phyloP scores from a whole-genome alignment of 495 filamentous ascomycete species.

The Chaetomium tenue region DNA sequence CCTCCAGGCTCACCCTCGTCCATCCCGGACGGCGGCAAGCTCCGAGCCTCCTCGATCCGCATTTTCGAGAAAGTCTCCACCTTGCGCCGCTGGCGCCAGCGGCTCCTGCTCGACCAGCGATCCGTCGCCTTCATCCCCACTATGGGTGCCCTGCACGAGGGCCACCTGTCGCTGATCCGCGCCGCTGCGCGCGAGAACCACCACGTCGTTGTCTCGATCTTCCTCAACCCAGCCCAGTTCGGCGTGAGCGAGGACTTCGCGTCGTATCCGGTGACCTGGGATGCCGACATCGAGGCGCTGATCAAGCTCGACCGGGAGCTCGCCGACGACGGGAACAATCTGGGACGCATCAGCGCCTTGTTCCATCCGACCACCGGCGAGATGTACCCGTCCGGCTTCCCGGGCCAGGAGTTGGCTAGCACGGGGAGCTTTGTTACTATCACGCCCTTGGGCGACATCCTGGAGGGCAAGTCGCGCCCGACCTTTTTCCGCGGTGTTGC shows the following conservation, averaged over 20 bases:
- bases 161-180: slow-evolving; percentile 84
- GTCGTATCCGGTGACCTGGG: slow-evolving; percentile 90
- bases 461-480: slow-evolving; percentile 84
- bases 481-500: slow-evolving; percentile 97
- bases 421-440: slow-evolving; percentile 92
- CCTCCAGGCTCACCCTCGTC: neutral
- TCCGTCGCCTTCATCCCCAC: slow-evolving; percentile 89
- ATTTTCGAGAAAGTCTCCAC: slow-evolving; percentile 70
- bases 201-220: slow-evolving; percentile 83
- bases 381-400: slow-evolving; percentile 85
- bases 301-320: slow-evolving; percentile 69
- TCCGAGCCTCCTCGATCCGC: slow-evolving; percentile 60
- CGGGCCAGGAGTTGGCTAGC: slow-evolving; percentile 72
- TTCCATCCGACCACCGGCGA: slow-evolving; percentile 78
- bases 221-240: slow-evolving; percentile 96
- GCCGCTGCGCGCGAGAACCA: slow-evolving; percentile 80
- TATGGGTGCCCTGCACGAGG: slow-evolving; percentile 93
- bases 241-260: slow-evolving; percentile 83
- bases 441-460: slow-evolving; percentile 71
- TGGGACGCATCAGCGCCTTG: slow-evolving; percentile 73
- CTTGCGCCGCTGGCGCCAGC: slow-evolving; percentile 68
- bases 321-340: slow-evolving; percentile 48
- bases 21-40: slow-evolving; percentile 25
- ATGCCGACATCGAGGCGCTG: slow-evolving; percentile 65
- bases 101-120: slow-evolving; percentile 63